Evolutionary conservation across 2,329 filamentous ascomycete species (phyloP).

Genomic region (Pestalotiopsis sp.): DNA sequence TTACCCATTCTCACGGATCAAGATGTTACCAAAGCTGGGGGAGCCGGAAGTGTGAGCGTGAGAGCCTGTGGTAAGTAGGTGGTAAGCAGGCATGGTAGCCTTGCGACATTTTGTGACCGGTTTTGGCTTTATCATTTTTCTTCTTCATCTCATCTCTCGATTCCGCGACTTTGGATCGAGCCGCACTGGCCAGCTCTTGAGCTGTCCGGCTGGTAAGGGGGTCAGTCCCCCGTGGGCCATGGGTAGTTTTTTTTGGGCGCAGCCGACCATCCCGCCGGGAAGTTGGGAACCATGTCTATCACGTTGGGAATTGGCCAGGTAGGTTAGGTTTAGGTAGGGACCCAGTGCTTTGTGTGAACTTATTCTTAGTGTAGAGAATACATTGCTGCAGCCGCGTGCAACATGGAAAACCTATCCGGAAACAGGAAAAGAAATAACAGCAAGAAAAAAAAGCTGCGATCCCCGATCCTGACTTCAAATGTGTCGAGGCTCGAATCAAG

Average conservation of each 20-base stretch:
- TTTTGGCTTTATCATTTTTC: background rate
- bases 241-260: background rate
- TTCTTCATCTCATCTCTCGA: conserved; percentile 1
- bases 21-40: background rate
- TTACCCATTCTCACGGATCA: background rate
- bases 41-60: background rate
- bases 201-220: background rate
- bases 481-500: background rate
- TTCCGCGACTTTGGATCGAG: conserved; percentile 4
- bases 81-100: background rate
- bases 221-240: background rate
- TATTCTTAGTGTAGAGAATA: background rate
- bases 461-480: background rate
- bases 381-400: background rate
- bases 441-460: background rate
- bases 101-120: background rate
- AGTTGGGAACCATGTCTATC: background rate
- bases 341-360: background rate
- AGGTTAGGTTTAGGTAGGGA: background rate
- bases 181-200: conserved; percentile 3
- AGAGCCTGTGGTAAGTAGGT: background rate
- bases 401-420: background rate
- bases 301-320: background rate
- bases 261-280: background rate
- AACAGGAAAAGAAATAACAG: background rate